Conservation (phyloP, 306 rosid species). For the Rubus idaeus region DNA sequence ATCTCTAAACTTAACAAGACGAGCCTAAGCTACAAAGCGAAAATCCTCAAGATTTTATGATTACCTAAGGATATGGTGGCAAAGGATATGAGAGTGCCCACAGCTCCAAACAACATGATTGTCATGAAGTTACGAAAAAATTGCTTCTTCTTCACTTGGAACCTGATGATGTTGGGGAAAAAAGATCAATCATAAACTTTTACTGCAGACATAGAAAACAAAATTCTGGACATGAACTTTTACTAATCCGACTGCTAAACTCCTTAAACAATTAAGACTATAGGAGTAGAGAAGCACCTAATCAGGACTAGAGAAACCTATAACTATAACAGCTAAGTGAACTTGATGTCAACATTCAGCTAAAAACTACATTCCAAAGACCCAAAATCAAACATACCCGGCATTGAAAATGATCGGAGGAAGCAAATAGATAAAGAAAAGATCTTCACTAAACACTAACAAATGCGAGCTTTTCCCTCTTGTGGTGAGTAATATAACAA, state of each 20-base stretch:
- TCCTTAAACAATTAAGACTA: not conserved
- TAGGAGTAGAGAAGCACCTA: no score
- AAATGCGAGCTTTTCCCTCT: slow-evolving; percentile 92
- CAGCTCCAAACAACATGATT: slow-evolving; percentile 84
- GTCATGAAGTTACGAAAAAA: slow-evolving; percentile 91
- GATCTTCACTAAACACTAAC: slow-evolving; percentile 78
- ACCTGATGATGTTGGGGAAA: slow-evolving; percentile 47
- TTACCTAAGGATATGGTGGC: slow-evolving; percentile 84
- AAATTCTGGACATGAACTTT: not conserved
- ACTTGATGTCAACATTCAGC: not conserved
- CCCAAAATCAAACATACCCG: slow-evolving; percentile 48
- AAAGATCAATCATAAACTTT: slow-evolving; percentile 1
- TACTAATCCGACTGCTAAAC: not conserved
- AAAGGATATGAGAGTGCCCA: slow-evolving; percentile 92
- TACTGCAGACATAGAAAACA: not conserved
- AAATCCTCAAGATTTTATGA: slow-evolving; percentile 5
- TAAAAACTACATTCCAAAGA: not conserved
- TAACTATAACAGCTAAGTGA: not conserved
- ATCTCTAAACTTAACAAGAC: not conserved
- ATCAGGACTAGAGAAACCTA: not conserved
- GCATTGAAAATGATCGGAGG: slow-evolving; percentile 99
- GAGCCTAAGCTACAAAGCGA: not conserved
- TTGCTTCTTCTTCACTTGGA: slow-evolving; percentile 96
- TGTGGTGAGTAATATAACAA: slow-evolving; percentile 60
- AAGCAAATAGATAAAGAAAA: slow-evolving; percentile 94